These are phyloP conservation scores for Hygrocybe coccinea DNA, from an alignment of 768 basidiomycete species.

Conservation along the genomic window DNA sequence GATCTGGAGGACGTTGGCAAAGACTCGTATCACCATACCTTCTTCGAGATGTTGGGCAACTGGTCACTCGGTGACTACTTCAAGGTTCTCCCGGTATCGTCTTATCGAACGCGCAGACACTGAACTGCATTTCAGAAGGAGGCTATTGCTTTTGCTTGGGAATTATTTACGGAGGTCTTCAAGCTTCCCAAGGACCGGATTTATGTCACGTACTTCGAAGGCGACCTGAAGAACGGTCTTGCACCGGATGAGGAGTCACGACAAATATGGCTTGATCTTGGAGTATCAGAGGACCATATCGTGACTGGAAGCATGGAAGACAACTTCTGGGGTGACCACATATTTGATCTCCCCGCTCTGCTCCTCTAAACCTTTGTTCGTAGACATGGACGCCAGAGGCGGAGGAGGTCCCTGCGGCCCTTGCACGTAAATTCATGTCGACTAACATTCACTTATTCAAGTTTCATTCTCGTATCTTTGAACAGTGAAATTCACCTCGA, in stretches of 20 bases:
- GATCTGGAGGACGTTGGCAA: slow-evolving; percentile 99
- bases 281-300: slow-evolving; percentile 84
- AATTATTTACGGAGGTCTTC: slow-evolving; percentile 86
- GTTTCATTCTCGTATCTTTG: slow-evolving; percentile 1
- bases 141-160: slow-evolving; percentile 93
- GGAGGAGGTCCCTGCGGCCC: slow-evolving; percentile 89
- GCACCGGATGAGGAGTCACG: slow-evolving; percentile 86
- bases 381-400: slow-evolving; percentile 88
- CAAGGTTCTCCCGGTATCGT: slow-evolving; percentile 75
- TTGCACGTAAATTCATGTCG: slow-evolving; percentile 59
- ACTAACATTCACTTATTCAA: background rate
- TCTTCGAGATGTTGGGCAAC: slow-evolving; percentile 99
- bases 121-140: slow-evolving; percentile 73
- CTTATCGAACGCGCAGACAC: slow-evolving; percentile 6
- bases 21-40: slow-evolving; percentile 96
- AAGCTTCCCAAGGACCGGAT: slow-evolving; percentile 83
- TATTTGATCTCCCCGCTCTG: background rate
- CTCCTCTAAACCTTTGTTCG: background rate
- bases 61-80: slow-evolving; percentile 99
- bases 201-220: slow-evolving; percentile 98
- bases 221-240: slow-evolving; percentile 75
- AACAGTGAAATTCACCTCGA: slow-evolving; percentile 92
- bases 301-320: slow-evolving; percentile 92
- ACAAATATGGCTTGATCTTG: slow-evolving; percentile 80
- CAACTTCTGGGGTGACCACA: slow-evolving; percentile 91